Evolutionary conservation across 2,329 filamentous ascomycete genomes (phyloP).

Genomic region (Aspergillus sp.): DNA sequence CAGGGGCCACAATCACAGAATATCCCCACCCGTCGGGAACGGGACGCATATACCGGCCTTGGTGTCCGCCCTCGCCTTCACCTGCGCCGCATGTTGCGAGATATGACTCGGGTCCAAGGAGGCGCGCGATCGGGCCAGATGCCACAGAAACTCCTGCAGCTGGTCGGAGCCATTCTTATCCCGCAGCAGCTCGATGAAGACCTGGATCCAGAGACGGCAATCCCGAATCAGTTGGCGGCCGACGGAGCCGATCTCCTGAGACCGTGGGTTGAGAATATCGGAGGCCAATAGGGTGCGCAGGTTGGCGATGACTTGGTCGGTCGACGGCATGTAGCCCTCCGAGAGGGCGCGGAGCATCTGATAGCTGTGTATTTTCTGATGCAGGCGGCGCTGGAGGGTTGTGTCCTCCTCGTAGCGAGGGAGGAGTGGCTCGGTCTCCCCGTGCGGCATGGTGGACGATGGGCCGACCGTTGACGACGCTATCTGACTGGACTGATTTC

Average conservation of each 20-base stretch:
- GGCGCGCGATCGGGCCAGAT: slow-evolving; percentile 70
- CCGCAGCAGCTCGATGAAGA: slow-evolving; percentile 77
- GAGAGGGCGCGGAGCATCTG: slow-evolving; percentile 83
- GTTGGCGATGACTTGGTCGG: slow-evolving; percentile 77
- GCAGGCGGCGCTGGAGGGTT: slow-evolving; percentile 69
- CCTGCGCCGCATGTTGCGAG: slow-evolving; percentile 58
- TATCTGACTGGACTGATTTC: background rate
- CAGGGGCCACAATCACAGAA: background rate
- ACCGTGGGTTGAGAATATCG: slow-evolving; percentile 74
- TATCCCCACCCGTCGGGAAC: background rate
- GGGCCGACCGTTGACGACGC: background rate
- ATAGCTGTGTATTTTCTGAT: slow-evolving; percentile 89
- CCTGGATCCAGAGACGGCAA: slow-evolving; percentile 69
- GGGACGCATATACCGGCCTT: slow-evolving; percentile 56
- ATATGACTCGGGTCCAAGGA: slow-evolving; percentile 67
- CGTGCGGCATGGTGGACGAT: slow-evolving; percentile 39
- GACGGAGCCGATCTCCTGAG: slow-evolving; percentile 72
- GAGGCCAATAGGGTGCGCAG: slow-evolving; percentile 75
- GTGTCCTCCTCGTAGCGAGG: slow-evolving; percentile 77
- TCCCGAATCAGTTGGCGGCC: slow-evolving; percentile 72
- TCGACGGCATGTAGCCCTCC: slow-evolving; percentile 89
- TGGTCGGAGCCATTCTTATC: slow-evolving; percentile 84
- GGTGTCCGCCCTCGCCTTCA: slow-evolving; percentile 68
- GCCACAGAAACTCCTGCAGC: slow-evolving; percentile 91
- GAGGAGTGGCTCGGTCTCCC: slow-evolving; percentile 75